phyloP scores from a whole-genome alignment of 2,329 filamentous ascomycete genomes.

The Sarocladium strictum region DNA sequence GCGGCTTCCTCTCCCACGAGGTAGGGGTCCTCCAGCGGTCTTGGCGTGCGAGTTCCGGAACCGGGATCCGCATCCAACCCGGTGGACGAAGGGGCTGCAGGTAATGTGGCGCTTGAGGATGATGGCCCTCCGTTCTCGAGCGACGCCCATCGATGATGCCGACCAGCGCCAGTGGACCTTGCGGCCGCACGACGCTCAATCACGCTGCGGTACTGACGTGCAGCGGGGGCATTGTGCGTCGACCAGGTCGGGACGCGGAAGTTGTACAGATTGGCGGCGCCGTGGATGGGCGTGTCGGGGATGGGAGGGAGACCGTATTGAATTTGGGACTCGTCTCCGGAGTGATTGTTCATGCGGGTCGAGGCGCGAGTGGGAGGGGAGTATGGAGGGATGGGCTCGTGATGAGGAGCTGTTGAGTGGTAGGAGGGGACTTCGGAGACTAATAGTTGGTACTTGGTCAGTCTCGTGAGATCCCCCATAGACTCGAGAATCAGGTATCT shows the following conservation, averaged over 20 bases:
- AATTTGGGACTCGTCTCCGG: conserved; percentile 12
- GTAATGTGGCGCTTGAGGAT: background rate
- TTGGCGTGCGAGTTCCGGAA: conserved; percentile 4
- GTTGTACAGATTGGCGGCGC: conserved; percentile 38
- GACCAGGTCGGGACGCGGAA: conserved; percentile 58
- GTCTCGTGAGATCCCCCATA: background rate
- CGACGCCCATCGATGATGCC: background rate
- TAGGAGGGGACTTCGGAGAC: conserved; percentile 62
- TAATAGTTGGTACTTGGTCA: no score
- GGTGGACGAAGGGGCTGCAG: background rate
- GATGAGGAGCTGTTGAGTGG: conserved; percentile 46
- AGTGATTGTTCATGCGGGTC: conserved; percentile 10
- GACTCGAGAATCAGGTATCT: no score
- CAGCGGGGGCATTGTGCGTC: conserved; percentile 44
- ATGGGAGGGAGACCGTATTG: conserved; percentile 44
- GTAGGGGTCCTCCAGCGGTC: conserved; percentile 55
- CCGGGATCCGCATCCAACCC: background rate
- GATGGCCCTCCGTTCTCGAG: conserved; percentile 23
- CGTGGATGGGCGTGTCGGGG: conserved; percentile 31
- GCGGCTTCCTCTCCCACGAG: conserved; percentile 63
- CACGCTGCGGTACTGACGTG: conserved; percentile 57
- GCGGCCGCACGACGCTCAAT: conserved; percentile 53
- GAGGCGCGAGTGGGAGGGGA: conserved; percentile 26
- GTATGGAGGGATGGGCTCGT: conserved; percentile 46
- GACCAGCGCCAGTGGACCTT: background rate